Conservation (phyloP, 495 filamentous ascomycete species). For the Aspergillus panamensis region DNA sequence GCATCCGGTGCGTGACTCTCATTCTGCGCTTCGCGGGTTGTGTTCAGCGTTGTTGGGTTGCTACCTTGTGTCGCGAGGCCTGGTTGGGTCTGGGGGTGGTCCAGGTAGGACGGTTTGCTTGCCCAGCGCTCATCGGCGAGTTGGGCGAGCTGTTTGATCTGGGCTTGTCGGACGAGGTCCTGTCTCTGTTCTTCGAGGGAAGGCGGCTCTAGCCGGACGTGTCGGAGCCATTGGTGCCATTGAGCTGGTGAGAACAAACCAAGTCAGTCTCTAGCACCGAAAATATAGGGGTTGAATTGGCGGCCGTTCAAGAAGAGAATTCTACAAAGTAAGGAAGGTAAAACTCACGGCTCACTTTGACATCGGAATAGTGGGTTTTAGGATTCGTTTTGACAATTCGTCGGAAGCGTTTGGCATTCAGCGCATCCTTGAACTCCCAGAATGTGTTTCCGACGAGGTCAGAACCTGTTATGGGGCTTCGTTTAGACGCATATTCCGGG, state of each 20-base stretch:
- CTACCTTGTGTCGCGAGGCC: conserved; percentile 33
- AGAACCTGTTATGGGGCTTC: conserved; percentile 51
- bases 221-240: conserved; percentile 97
- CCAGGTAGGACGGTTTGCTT: conserved; percentile 63
- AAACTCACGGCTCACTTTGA: conserved; percentile 56
- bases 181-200: conserved; percentile 68
- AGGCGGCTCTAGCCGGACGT: conserved; percentile 68
- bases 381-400: conserved; percentile 66
- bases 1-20: conserved; percentile 1
- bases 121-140: conserved; percentile 84
- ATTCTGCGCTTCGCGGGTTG: conserved; percentile 21
- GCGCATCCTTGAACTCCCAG: conserved; percentile 80
- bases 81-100: conserved; percentile 50
- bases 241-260: conserved; percentile 49
- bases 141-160: conserved; percentile 70
- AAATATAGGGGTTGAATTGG: neutral
- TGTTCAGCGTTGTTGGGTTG: conserved; percentile 28
- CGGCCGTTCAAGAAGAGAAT: neutral
- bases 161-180: conserved; percentile 63
- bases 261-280: conserved; percentile 15
- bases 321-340: neutral
- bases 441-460: conserved; percentile 90
- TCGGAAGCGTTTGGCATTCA: conserved; percentile 52
- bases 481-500: conserved; percentile 16
- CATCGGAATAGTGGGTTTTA: conserved; percentile 62